These are phyloP conservation scores for Antitrichia curtipendula DNA, from an alignment of 225 moss, liverwort and hornwort species.

Conservation along the genomic window DNA sequence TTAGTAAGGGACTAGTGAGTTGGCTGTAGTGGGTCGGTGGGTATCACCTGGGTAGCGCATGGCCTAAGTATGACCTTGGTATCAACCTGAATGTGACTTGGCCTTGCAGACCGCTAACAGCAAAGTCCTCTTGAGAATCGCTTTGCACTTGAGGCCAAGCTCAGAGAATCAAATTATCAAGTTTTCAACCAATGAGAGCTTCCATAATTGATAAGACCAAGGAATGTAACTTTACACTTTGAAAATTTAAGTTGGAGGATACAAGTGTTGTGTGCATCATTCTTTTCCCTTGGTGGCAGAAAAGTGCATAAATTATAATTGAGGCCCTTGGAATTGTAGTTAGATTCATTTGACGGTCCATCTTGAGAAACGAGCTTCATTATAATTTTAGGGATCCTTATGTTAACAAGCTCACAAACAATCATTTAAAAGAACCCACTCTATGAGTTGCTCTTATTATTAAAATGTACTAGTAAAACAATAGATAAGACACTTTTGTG, in stretches of 20 bases:
- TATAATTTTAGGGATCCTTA: background rate
- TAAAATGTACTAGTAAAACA: background rate
- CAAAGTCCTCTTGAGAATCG: no score
- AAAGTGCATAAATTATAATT: background rate
- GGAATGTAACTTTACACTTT: background rate
- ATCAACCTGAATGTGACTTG: background rate
- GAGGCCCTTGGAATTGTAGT: background rate
- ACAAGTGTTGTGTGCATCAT: background rate
- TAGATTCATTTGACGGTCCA: background rate
- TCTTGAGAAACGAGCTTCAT: fast-evolving
- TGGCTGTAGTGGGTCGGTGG: background rate
- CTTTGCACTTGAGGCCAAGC: background rate
- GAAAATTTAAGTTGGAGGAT: background rate
- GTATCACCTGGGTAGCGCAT: background rate
- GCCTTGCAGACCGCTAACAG: background rate
- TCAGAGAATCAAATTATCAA: no score
- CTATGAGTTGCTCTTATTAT: background rate
- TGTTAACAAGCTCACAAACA: background rate
- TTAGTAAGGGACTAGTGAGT: background rate
- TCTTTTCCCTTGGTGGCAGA: background rate
- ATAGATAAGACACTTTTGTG: background rate
- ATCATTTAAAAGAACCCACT: background rate
- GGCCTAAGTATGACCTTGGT: background rate
- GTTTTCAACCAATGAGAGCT: background rate
- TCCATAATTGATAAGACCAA: fast-evolving